A percentile compares a stretch with the other conserved stretches of the same genome.
These are phyloP conservation scores for Dunaliella sp. DNA, from an alignment of 139 green algal genomes.

Conservation along the genomic window DNA sequence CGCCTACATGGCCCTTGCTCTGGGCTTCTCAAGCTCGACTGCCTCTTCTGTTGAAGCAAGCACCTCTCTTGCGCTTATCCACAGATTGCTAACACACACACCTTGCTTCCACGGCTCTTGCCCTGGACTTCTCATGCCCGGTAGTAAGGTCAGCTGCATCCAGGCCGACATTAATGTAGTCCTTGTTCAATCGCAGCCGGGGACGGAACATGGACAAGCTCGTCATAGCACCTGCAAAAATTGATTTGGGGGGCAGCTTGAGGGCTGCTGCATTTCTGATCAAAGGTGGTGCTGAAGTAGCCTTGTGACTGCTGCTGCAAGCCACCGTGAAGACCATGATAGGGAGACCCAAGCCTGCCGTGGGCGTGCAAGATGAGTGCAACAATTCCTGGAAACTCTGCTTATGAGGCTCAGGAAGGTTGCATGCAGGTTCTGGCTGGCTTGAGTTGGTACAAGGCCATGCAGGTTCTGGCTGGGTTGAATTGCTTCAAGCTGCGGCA, in stretches of 20 bases:
- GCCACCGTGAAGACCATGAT: not conserved
- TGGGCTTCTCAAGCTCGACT: too few relatives aligned
- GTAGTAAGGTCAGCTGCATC: constrained; percentile 30
- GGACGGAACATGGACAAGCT: constrained; percentile 27
- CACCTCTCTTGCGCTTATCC: too few relatives aligned
- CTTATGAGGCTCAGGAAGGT: not conserved
- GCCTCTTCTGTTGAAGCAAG: too few relatives aligned
- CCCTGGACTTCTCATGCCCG: not conserved
- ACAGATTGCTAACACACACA: not conserved
- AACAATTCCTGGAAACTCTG: not conserved
- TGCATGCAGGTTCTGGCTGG: too few relatives aligned
- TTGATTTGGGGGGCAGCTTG: too few relatives aligned
- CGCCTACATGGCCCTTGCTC: too few relatives aligned
- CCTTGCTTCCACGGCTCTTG: constrained; percentile 30
- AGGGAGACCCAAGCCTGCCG: not conserved
- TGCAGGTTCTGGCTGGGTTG: too few relatives aligned
- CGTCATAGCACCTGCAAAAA: constrained; percentile 4
- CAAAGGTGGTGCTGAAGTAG: not conserved
- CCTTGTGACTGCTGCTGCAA: too few relatives aligned
- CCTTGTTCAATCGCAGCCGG: constrained; percentile 19
- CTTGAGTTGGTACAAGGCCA: too few relatives aligned
- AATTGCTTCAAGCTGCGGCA: not conserved
- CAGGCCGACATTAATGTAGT: constrained; percentile 31
- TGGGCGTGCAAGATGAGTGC: not conserved
- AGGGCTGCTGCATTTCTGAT: not conserved